Evolutionary conservation across 257 asterid genomes (phyloP), one percentile per base, ranked within the genome.

Genomic region (Jacaranda mimosifolia): DNA sequence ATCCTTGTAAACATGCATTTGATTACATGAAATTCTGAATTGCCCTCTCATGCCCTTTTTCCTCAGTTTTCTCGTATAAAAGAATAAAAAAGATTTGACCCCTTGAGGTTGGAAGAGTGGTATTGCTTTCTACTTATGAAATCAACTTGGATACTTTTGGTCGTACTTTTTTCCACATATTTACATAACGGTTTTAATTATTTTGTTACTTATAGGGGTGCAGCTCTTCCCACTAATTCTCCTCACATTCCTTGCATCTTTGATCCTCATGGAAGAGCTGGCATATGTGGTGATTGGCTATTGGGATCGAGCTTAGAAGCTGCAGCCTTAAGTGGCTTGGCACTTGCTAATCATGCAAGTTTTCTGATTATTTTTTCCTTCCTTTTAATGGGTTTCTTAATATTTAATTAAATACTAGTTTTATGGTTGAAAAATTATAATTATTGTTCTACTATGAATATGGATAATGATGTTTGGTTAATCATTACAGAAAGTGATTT

Each of bases 211-310:
- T 84, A 72, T 86, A 94, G 99, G 99, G 99, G 98, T 79, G 98
- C 99, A 56, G 99, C 99, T 79, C 98, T 95, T 74, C 99, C 99
- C 14, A 91, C 92, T 6, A 95, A 93, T 79, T 84, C 96, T 35
- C 98, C 99, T 10, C 87, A 87, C 55, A 64, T 90, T 48, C 97
- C 98, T 4, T 95, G 97, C 91, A 90, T 95, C 80, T 95, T 95
- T 72, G 99, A 95, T 87, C 94, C 99, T 63, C 89, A 35, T 69
- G 99, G 99, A 85, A 87, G 99, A 80, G 96, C 98, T 62, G 99
- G 99, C 81, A 90, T 95, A 63, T 95, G 99, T 62, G 99, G 99
- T 76, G 99, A 95, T 84, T 95, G 98, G 99, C 87, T 95, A 66
- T 73, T 90, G 74, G 99, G 99, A 19, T 95, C 98, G 70, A 95